These are phyloP conservation scores for Leptomonas pyrrhocoris DNA, from an alignment of 208 protist species.

Conservation along the genomic window DNA sequence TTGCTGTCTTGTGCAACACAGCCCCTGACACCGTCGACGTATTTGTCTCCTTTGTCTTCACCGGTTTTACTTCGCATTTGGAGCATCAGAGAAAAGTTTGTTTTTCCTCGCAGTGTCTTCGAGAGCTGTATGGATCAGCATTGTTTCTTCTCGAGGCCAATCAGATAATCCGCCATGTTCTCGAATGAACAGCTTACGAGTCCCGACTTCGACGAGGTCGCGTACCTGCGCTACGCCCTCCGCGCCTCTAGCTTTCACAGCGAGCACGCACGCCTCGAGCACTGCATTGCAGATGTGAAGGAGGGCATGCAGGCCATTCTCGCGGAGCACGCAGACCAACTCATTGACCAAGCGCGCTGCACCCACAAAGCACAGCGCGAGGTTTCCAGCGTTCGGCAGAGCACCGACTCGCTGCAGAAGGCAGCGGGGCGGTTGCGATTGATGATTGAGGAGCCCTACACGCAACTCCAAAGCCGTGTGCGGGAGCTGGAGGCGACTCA, in stretches of 20 bases:
- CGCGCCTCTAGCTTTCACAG: constrained; percentile 42
- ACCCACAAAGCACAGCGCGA: constrained; percentile 59
- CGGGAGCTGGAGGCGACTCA: constrained; percentile 68
- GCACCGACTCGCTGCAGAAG: constrained; percentile 51
- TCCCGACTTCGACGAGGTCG: constrained; percentile 76
- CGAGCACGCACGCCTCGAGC: constrained; percentile 59
- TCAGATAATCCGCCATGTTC: constrained; percentile 46
- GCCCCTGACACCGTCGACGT: too few relatives aligned
- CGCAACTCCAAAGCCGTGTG: constrained; percentile 53
- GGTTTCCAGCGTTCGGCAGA: constrained; percentile 50
- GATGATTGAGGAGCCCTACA: constrained; percentile 75
- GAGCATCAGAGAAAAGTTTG: too few relatives aligned
- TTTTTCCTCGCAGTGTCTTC: background rate
- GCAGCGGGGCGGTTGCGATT: constrained; percentile 57
- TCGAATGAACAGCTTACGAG: constrained; percentile 64
- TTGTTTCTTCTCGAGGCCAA: too few relatives aligned
- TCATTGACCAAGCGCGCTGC: constrained; percentile 71
- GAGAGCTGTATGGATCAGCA: too few relatives aligned
- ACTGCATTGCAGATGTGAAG: constrained; percentile 54
- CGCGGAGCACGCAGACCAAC: constrained; percentile 54
- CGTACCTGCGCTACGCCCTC: constrained; percentile 79
- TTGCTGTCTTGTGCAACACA: too few relatives aligned
- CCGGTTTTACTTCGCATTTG: too few relatives aligned
- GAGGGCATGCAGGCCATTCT: constrained; percentile 56
- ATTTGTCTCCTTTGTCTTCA: too few relatives aligned